Percentiles rank a stretch among this genome's conserved stretches.
phyloP scores from a whole-genome alignment of 306 rosid genomes.

The Fagus crenata region DNA sequence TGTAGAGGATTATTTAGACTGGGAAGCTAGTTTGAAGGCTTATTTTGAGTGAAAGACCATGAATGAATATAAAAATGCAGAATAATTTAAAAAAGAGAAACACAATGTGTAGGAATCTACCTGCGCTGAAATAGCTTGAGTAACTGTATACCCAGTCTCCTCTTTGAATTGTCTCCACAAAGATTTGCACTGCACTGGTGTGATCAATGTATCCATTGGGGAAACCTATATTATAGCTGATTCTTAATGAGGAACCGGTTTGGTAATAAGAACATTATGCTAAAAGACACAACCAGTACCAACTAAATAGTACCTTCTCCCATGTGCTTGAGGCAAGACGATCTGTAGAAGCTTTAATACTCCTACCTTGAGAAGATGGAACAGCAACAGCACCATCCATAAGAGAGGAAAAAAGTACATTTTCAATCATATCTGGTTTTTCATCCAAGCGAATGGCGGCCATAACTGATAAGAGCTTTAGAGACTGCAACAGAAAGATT shows the following conservation, averaged over 20 bases:
- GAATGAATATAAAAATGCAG: neutral
- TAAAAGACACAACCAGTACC: constrained; percentile 26
- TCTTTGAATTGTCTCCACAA: constrained; percentile 87
- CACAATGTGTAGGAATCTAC: constrained; percentile 32
- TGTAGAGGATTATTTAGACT: neutral
- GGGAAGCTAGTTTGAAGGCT: neutral
- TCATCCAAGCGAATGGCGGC: constrained; percentile 87
- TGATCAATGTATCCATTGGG: constrained; percentile 54
- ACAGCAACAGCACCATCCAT: constrained; percentile 49
- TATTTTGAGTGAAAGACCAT: neutral
- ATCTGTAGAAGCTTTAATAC: constrained; percentile 45
- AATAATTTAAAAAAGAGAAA: constrained; percentile 11
- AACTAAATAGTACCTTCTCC: constrained; percentile 69
- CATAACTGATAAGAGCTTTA: constrained; percentile 72
- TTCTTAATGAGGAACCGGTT: constrained; percentile 20
- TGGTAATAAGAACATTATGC: constrained; percentile 13
- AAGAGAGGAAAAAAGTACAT: constrained; percentile 49
- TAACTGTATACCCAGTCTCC: constrained; percentile 72
- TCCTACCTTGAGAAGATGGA: constrained; percentile 47
- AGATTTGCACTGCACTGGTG: constrained; percentile 85
- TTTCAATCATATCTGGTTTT: constrained; percentile 67
- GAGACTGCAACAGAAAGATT: constrained; percentile 53
- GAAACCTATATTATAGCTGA: constrained; percentile 52
- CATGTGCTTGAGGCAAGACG: constrained; percentile 85
- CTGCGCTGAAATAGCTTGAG: constrained; percentile 92